phyloP scores from a whole-genome alignment of 495 filamentous ascomycete genomes.

The Podospora appendiculata region DNA sequence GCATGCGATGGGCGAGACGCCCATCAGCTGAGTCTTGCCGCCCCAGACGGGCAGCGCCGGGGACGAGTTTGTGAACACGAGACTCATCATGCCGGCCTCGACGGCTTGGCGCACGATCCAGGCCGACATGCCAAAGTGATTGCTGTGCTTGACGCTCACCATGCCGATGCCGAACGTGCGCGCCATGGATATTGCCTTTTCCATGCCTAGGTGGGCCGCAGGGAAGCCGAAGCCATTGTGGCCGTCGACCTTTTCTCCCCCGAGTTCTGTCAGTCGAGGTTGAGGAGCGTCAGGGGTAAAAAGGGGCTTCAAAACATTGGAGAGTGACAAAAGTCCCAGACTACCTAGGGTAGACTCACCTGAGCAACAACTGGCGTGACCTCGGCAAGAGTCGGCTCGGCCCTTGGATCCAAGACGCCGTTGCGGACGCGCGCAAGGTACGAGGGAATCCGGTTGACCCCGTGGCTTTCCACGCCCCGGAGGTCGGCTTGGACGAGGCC shows the following conservation, averaged over 20 bases:
- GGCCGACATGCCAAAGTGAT: constrained; percentile 76
- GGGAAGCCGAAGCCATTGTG: constrained; percentile 71
- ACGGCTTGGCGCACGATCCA: constrained; percentile 71
- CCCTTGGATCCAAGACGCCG: constrained; percentile 52
- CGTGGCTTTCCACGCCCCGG: constrained; percentile 71
- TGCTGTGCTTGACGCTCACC: constrained; percentile 63
- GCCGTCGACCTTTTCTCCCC: constrained; percentile 42
- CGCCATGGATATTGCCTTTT: constrained; percentile 55
- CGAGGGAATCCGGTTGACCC: constrained; percentile 66
- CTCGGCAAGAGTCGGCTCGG: constrained; percentile 47
- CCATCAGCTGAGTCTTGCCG: constrained; percentile 57
- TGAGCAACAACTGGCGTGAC: constrained; percentile 59
- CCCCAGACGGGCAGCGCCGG: constrained; percentile 71
- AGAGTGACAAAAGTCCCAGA: background rate
- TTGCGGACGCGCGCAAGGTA: constrained; percentile 64
- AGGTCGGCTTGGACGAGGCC: constrained; percentile 66
- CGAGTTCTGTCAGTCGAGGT: too few relatives aligned
- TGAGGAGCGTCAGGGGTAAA: too few relatives aligned
- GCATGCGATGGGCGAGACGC: constrained; percentile 70
- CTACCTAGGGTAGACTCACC: constrained; percentile 6
- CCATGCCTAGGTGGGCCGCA: constrained; percentile 56
- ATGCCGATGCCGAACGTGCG: constrained; percentile 61
- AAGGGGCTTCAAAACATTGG: too few relatives aligned
- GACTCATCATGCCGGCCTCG: constrained; percentile 61
- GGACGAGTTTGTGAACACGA: constrained; percentile 75